Conservation (phyloP, 768 basidiomycete genomes). For the Macrocybe gigantea region DNA sequence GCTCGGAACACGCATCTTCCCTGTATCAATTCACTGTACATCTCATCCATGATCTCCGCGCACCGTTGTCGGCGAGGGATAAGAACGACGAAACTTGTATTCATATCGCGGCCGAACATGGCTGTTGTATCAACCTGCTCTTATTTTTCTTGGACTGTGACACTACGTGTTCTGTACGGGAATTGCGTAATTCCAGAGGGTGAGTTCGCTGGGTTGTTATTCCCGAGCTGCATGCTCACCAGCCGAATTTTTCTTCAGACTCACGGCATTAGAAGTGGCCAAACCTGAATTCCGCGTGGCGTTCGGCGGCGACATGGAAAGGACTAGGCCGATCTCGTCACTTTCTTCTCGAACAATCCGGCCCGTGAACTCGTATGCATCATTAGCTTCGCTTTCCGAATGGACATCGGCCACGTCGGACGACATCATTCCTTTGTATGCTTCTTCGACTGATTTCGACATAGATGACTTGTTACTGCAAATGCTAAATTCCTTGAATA, state of each 20-base stretch:
- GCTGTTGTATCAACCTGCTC: constrained; percentile 57
- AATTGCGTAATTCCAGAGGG: constrained; percentile 69
- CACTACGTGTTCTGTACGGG: constrained; percentile 43
- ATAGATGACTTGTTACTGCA: constrained; percentile 36
- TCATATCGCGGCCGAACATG: constrained; percentile 74
- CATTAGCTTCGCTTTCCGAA: constrained; percentile 43
- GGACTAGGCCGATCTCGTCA: constrained; percentile 44
- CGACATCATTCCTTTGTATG: constrained; percentile 29
- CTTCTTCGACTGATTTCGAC: constrained; percentile 34
- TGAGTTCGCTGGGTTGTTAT: constrained; percentile 25
- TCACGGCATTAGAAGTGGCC: constrained; percentile 64
- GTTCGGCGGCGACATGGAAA: constrained; percentile 48
- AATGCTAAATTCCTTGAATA: constrained; percentile 49
- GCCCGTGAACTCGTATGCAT: constrained; percentile 40
- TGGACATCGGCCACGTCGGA: constrained; percentile 16
- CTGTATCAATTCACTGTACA: constrained; percentile 60
- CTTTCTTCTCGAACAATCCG: constrained; percentile 52
- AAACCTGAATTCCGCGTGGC: constrained; percentile 60
- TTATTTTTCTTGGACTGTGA: constrained; percentile 64
- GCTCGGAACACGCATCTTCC: constrained; percentile 26
- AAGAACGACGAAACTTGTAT: constrained; percentile 70
- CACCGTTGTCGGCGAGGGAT: constrained; percentile 63
- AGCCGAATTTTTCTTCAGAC: constrained; percentile 33
- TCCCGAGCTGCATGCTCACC: not conserved
- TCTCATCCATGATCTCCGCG: constrained; percentile 62